These are phyloP conservation scores for Aureobasidium subglaciale DNA, from an alignment of 2,329 filamentous ascomycete species.

Conservation along the genomic window DNA sequence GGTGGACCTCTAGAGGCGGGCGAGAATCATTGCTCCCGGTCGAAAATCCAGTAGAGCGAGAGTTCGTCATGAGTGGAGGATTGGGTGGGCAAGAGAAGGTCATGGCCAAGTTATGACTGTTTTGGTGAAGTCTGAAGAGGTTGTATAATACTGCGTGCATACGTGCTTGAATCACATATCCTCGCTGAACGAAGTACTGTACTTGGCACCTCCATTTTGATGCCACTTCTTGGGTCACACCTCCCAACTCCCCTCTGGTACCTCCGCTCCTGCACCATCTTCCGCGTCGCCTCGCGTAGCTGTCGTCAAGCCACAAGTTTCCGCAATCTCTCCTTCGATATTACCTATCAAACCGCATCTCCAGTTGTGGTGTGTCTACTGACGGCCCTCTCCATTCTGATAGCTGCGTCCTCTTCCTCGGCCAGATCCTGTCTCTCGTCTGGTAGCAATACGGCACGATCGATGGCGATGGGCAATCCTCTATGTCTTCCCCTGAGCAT, in stretches of 20 bases:
- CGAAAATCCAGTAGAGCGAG: conserved; percentile 25
- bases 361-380: conserved; percentile 8
- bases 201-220: too few species aligned
- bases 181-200: too few species aligned
- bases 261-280: too few species aligned
- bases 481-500: conserved; percentile 52
- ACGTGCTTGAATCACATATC: too few species aligned
- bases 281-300: too few species aligned
- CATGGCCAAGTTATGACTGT: conserved; percentile 5
- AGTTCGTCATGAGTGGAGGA: conserved; percentile 49
- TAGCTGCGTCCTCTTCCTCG: conserved; percentile 32
- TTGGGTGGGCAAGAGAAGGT: conserved; percentile 27
- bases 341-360: not conserved
- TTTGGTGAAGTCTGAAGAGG: not conserved
- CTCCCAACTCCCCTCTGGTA: too few species aligned
- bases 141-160: too few species aligned
- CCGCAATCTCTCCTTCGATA: too few species aligned
- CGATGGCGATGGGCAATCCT: conserved; percentile 49
- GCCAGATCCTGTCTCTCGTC: conserved; percentile 25
- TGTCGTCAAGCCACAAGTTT: too few species aligned
- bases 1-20: conserved; percentile 69
- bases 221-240: too few species aligned
- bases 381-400: conserved; percentile 19
- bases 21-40: conserved; percentile 50
- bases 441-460: conserved; percentile 39